phyloP scores from a whole-genome alignment of 2,329 filamentous ascomycete genomes.

The Teratosphaeria destructans region DNA sequence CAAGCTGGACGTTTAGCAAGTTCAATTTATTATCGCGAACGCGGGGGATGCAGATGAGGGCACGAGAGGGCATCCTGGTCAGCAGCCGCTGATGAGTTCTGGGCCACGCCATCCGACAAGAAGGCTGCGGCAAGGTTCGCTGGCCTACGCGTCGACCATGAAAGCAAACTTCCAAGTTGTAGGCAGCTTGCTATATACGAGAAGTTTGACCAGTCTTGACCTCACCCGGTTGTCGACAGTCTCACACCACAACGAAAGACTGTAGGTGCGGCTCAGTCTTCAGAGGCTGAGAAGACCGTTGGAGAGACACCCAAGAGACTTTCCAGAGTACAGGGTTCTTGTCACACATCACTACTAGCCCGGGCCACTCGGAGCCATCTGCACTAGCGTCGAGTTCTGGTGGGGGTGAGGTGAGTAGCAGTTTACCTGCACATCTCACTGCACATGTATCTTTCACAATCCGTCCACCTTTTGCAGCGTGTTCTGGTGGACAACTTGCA shows the following conservation, averaged over 20 bases:
- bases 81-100: neutral
- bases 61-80: neutral
- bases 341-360: neutral
- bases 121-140: neutral
- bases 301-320: neutral
- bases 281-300: neutral
- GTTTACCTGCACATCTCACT: neutral
- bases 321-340: neutral
- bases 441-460: neutral
- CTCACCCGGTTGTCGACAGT: neutral
- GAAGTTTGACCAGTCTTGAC: neutral
- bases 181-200: neutral
- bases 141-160: neutral
- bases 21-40: neutral
- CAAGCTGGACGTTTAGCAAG: neutral
- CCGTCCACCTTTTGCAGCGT: neutral
- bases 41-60: neutral
- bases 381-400: neutral
- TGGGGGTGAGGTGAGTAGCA: neutral
- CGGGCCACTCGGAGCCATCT: neutral
- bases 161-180: neutral
- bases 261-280: too few species aligned
- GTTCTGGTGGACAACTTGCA: neutral
- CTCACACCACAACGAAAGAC: too few species aligned
- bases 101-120: neutral